A percentile compares a stretch with the other conserved stretches of the same genome.
These are phyloP conservation scores for Pseudogymnoascus destructans DNA, from an alignment of 2,329 filamentous ascomycete species.

Conservation along the genomic window DNA sequence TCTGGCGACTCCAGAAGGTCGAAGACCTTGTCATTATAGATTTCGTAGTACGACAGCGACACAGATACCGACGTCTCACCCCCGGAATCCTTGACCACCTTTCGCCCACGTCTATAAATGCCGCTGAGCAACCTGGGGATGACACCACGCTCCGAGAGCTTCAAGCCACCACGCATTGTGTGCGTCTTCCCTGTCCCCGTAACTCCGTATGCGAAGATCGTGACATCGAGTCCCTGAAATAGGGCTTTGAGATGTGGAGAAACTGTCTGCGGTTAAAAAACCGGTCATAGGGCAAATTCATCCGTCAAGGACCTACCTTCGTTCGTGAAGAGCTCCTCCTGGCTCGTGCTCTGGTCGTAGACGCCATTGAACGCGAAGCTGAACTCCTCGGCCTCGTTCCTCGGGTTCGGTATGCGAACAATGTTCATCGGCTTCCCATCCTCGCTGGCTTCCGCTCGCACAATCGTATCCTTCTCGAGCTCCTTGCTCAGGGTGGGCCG, in stretches of 20 bases:
- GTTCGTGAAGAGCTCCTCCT: conserved; percentile 77
- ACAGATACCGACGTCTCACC: conserved; percentile 61
- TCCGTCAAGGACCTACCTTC: conserved; percentile 49
- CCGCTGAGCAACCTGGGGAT: conserved; percentile 76
- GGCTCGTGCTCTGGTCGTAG: conserved; percentile 66
- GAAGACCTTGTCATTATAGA: conserved; percentile 92
- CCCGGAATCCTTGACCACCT: conserved; percentile 66
- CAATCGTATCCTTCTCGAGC: conserved; percentile 75
- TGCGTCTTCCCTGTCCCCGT: conserved; percentile 92
- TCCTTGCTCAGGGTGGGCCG: conserved; percentile 79
- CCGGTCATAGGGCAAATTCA: background rate
- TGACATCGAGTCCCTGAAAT: conserved; percentile 78
- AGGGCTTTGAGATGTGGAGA: conserved; percentile 81
- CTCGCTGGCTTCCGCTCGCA: conserved; percentile 51
- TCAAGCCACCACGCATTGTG: conserved; percentile 86
- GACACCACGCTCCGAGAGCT: conserved; percentile 71
- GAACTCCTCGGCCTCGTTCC: conserved; percentile 82
- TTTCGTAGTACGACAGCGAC: conserved; percentile 82
- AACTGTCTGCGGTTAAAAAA: conserved; percentile 39
- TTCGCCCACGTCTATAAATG: conserved; percentile 75
- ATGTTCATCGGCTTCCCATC: conserved; percentile 50
- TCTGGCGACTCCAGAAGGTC: conserved; percentile 81
- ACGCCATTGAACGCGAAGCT: conserved; percentile 92
- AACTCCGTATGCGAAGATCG: conserved; percentile 84
- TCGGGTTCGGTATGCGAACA: conserved; percentile 84